Percentiles rank a stretch among this genome's conserved stretches.
phyloP scores from a whole-genome alignment of 2,329 filamentous ascomycete species.

The Neonectria coccinea region DNA sequence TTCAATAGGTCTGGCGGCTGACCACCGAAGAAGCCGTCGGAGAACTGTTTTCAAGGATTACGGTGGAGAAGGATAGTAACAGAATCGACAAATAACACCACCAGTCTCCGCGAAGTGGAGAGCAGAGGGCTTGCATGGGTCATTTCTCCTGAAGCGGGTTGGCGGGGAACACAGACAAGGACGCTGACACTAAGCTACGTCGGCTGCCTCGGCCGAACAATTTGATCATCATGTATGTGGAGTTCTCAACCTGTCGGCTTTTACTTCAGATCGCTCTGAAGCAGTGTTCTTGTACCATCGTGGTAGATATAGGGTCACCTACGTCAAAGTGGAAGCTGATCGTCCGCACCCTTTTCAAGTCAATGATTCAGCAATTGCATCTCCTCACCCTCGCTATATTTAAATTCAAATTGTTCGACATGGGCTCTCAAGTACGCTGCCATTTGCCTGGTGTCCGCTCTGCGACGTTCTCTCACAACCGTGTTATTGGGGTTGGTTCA shows the following conservation, averaged over 20 bases:
- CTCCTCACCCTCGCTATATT: not conserved
- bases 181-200: not conserved
- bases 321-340: no score
- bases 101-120: not conserved
- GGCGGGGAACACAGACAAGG: not conserved
- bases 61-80: not conserved
- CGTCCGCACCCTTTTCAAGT: no score
- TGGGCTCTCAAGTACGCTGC: not conserved
- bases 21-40: conserved; percentile 5
- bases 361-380: no score
- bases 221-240: no score
- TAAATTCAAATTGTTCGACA: not conserved
- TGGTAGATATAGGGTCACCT: no score
- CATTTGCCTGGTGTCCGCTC: not conserved
- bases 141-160: not conserved
- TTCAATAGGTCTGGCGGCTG: not conserved
- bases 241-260: no score
- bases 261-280: not conserved
- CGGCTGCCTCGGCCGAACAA: not conserved
- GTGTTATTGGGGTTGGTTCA: conserved; percentile 51
- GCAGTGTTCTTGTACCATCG: not conserved
- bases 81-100: not conserved
- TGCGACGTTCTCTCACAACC: not conserved
- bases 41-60: not conserved
- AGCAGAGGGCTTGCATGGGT: not conserved